Percentiles rank a stretch among this genome's conserved stretches.
These are phyloP conservation scores for Capsicum rhomboideum DNA, from an alignment of 257 asterid species.

Conservation along the genomic window DNA sequence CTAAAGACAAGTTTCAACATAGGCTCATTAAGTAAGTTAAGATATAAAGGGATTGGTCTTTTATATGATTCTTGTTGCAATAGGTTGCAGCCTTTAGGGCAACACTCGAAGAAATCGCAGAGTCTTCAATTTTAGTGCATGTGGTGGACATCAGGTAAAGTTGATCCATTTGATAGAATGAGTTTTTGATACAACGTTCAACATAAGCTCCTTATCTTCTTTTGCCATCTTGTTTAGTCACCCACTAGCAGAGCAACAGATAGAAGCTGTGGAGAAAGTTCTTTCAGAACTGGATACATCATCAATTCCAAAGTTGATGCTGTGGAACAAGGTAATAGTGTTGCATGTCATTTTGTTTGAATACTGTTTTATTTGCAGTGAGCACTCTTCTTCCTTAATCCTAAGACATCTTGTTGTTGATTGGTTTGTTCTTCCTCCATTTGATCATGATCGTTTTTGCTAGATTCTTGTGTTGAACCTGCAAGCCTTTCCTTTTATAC, in stretches of 20 bases:
- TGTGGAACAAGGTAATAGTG: slow-evolving; percentile 84
- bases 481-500: not conserved
- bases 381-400: not conserved
- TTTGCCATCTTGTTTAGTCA: slow-evolving; percentile 51
- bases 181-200: not conserved
- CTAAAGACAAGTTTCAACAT: not conserved
- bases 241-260: slow-evolving; percentile 88
- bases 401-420: not conserved
- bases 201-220: slow-evolving; percentile 23
- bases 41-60: not conserved
- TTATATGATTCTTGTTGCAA: slow-evolving; percentile 12
- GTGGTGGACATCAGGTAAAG: slow-evolving; percentile 91
- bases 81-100: slow-evolving; percentile 99
- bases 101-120: slow-evolving; percentile 87
- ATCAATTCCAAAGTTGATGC: slow-evolving; percentile 71
- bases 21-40: not conserved
- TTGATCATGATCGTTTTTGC: not conserved
- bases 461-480: not conserved
- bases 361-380: not conserved
- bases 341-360: not conserved
- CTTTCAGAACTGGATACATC: slow-evolving; percentile 74
- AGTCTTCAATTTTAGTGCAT: slow-evolving; percentile 90
- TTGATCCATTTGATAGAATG: not conserved
- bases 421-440: not conserved
- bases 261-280: slow-evolving; percentile 90